Evolutionary conservation across 2,329 filamentous ascomycete species (phyloP).

Genomic region (Lachnellula occidentalis): DNA sequence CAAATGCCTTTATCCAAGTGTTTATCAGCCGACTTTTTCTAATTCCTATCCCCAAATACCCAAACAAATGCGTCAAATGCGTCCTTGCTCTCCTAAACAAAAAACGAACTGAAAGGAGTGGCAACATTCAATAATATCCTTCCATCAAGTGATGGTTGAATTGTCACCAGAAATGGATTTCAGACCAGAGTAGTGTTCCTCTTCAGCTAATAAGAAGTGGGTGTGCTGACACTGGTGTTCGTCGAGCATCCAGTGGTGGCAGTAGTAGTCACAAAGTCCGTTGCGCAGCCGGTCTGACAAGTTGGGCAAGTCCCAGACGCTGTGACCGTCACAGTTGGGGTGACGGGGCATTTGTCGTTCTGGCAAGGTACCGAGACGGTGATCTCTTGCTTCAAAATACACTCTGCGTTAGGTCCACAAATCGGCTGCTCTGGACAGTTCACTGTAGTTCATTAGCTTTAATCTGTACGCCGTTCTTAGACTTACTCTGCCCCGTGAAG

Average conservation of each 20-base stretch:
- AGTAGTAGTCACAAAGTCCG: conserved; percentile 8
- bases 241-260: background rate
- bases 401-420: conserved; percentile 11
- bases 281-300: conserved; percentile 16
- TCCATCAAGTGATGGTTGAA: background rate
- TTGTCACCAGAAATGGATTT: background rate
- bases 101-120: too few relatives aligned
- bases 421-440: conserved; percentile 6
- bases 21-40: background rate
- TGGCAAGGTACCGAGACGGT: conserved; percentile 12
- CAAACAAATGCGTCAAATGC: too few relatives aligned
- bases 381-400: conserved; percentile 6
- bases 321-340: conserved; percentile 19
- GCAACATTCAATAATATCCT: too few relatives aligned
- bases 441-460: conserved; percentile 7
- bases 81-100: too few relatives aligned
- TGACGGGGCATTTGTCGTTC: conserved; percentile 14
- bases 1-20: background rate
- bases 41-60: too few relatives aligned
- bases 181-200: background rate
- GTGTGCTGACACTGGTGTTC: conserved; percentile 1
- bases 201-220: background rate
- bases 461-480: background rate
- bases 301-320: conserved; percentile 7
- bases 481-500: conserved; percentile 12